Conservation (phyloP, 306 rosid genomes). For the Quercus berberidifolia region DNA sequence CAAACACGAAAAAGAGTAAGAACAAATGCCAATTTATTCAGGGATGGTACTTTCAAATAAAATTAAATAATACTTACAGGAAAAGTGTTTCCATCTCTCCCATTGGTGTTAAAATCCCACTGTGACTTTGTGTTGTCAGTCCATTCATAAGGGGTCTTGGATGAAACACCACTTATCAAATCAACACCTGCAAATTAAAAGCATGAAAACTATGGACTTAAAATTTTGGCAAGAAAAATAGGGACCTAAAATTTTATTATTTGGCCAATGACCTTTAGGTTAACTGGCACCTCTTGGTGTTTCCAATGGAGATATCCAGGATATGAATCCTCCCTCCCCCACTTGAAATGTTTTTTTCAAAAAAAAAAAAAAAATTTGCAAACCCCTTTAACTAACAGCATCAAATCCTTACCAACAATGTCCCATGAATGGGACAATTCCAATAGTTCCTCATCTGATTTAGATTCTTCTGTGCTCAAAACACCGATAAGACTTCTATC, state of each 20-base stretch:
- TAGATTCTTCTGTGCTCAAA: slow-evolving; percentile 77
- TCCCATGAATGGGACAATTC: slow-evolving; percentile 81
- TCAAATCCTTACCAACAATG: slow-evolving; percentile 73
- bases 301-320: too few species aligned
- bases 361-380: neutral
- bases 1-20: slow-evolving; percentile 8
- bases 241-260: neutral
- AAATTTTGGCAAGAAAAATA: neutral
- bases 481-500: slow-evolving; percentile 95
- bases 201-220: neutral
- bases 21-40: neutral
- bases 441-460: slow-evolving; percentile 75
- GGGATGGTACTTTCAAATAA: neutral
- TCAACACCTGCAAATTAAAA: slow-evolving; percentile 61
- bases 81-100: slow-evolving; percentile 42
- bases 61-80: slow-evolving; percentile 39
- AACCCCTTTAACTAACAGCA: neutral
- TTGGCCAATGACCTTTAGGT: too few species aligned
- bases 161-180: slow-evolving; percentile 88
- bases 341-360: too few species aligned
- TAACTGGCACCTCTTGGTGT: too few species aligned
- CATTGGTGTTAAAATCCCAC: slow-evolving; percentile 57
- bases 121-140: slow-evolving; percentile 59
- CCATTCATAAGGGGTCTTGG: slow-evolving; percentile 80
- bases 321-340: too few species aligned